Evolutionary conservation across 169 alveolate species (phyloP), one percentile per base, ranked within the genome.

Genomic region (Cryptosporidium xiaoi): DNA sequence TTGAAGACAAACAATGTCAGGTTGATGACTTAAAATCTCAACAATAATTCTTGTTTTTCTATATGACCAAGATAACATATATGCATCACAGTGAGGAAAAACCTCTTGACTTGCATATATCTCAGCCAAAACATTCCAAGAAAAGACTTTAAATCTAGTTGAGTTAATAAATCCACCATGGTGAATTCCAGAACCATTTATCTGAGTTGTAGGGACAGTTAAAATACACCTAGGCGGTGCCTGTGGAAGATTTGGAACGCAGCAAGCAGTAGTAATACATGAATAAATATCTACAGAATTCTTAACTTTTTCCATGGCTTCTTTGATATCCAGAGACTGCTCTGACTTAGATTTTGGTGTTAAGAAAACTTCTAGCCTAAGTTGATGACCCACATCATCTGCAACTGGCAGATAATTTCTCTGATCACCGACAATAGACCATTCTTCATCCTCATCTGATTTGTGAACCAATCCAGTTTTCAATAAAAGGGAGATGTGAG

Each of bases 11-110:
- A 93, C 91, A 40, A 93, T 90, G 64, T 93, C 95, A 16, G 95
- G 95, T 36, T 90, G 83, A 34, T 91, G 91, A 27, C 84, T 69
- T 46, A 91, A 34, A 64, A 93, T 93, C 64, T 93, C 95, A 84
- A 92, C 91, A 65, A 93, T 91, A 44, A 93, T 93, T 71, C 92
- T 83, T 31, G 92, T 92, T 64, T 91, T 91, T 48, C 96, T 85
- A 68, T 91, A 93, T 48, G 92, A 83, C 96, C 96, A 93, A 33
- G 94, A 91, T 12, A 93, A 67, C 90, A 93, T 93, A 69, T 92
- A 93, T 20, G 93, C 93, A 83, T 92, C 95, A 55, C 96, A 93
- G 68, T 93, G 93, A 20, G 96, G 94, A 82, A 91, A 93, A 15
- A 90, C 94, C 34, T 90, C 92, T 27, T 90, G 90, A 2, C 95